Percentiles rank a stretch among this genome's conserved stretches.
phyloP scores from a whole-genome alignment of 495 filamentous ascomycete genomes.

The Penicillium macrosclerotiorum region DNA sequence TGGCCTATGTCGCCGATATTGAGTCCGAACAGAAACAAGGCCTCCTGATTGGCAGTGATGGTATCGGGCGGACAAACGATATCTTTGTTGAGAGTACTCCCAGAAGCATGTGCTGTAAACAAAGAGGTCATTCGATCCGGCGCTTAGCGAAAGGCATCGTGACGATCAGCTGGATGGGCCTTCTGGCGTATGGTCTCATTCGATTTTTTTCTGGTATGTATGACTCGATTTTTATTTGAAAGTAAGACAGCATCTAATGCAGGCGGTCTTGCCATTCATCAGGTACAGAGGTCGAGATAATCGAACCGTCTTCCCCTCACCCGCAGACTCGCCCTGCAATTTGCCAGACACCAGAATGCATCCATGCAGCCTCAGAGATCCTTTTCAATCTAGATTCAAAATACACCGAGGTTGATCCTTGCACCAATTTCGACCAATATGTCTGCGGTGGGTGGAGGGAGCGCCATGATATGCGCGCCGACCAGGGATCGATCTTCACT shows the following conservation, averaged over 20 bases:
- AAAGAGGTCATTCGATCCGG: conserved; percentile 10
- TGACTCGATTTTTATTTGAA: too few relatives aligned
- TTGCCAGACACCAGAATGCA: conserved; percentile 62
- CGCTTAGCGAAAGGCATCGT: conserved; percentile 5
- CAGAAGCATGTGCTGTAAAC: conserved; percentile 1
- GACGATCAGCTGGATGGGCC: conserved; percentile 8
- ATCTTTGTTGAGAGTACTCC: conserved; percentile 3
- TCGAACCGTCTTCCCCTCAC: conserved; percentile 9
- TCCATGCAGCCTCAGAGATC: conserved; percentile 66
- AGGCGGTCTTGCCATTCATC: background rate
- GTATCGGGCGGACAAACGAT: conserved; percentile 1
- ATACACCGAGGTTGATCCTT: conserved; percentile 63
- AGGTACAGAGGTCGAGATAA: conserved; percentile 3
- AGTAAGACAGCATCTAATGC: background rate
- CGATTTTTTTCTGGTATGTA: conserved; percentile 3
- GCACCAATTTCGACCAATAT: conserved; percentile 65
- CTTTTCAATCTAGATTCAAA: conserved; percentile 67
- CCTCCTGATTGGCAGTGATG: conserved; percentile 2
- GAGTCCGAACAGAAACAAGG: conserved; percentile 7
- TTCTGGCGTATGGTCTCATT: conserved; percentile 8
- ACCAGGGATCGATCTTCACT: conserved; percentile 59
- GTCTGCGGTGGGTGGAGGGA: conserved; percentile 68
- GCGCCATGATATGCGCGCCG: conserved; percentile 64
- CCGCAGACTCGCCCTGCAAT: conserved; percentile 20
- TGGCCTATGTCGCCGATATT: background rate